phyloP scores from a whole-genome alignment of 1,284 basidiomycete genomes.

The Athelia sp. region DNA sequence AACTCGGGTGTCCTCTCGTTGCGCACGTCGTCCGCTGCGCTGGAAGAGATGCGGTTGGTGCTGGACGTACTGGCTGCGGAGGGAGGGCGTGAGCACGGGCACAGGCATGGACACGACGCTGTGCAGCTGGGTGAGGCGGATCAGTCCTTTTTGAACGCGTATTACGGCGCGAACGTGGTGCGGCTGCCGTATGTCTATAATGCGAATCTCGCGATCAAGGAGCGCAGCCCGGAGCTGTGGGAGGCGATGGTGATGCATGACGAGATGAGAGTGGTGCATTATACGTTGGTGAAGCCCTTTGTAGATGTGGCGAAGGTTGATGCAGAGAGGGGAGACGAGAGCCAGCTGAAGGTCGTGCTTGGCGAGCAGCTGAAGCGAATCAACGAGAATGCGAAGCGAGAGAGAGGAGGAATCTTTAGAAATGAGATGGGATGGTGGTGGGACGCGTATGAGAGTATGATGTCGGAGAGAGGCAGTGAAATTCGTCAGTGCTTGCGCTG shows the following conservation, averaged over 20 bases:
- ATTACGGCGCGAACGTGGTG: conserved; percentile 31
- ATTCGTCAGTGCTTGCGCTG: background rate
- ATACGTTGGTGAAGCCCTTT: conserved; percentile 38
- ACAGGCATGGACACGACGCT: too few relatives aligned
- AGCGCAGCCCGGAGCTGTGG: conserved; percentile 31
- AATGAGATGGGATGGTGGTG: conserved; percentile 32
- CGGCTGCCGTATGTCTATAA: conserved; percentile 41
- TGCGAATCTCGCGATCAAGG: conserved; percentile 39
- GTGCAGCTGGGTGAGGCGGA: conserved; percentile 32
- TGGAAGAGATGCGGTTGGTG: conserved; percentile 29
- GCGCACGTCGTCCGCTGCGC: conserved; percentile 25
- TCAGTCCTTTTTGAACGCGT: conserved; percentile 41
- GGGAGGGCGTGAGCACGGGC: too few relatives aligned
- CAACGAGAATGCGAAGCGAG: conserved; percentile 13
- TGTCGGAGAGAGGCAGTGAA: background rate
- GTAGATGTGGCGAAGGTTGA: conserved; percentile 16
- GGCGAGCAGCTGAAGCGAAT: conserved; percentile 19
- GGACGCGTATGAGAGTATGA: conserved; percentile 25
- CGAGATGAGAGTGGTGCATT: conserved; percentile 36
- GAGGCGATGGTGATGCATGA: conserved; percentile 17
- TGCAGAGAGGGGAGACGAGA: background rate
- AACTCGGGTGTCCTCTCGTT: conserved; percentile 40
- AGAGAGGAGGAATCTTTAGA: conserved; percentile 18
- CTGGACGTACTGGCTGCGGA: conserved; percentile 15
- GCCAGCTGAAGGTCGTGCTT: conserved; percentile 17